Base-by-base conservation (phyloP, 306 rosid species). In the Fagus crenata region DNA sequence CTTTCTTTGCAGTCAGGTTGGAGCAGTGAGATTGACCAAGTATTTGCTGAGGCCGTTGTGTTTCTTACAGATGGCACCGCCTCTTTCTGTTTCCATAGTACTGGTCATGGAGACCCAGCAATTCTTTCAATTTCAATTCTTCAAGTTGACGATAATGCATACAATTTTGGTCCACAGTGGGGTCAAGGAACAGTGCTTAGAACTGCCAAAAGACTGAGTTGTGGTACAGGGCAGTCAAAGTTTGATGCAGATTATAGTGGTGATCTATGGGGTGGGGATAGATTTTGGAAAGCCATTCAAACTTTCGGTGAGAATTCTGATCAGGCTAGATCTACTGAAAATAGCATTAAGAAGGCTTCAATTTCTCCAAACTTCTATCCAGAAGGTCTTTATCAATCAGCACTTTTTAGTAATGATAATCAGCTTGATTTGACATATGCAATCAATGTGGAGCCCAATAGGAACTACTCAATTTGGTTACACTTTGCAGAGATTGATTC, bases 31-130 rank as follows among this genome's bases (percentile, higher is more conserved):
- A 97, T 92, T 77, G 99, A 95, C 77, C 89, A 88, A 78, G 81
- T 80, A 64, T 95, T 95, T 84, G 86, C 92, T 2, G 96, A 92
- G 81, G 90, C 95, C 49, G 87, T 69, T 36, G 87, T 91, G 53
- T 87, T 83, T 91, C 89, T 95, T 73, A 77, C 4, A 54, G 87
- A 92, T 77, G 86, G 89, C 71, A 84, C 96, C 40, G 92, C 85
- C 65, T 95, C 97, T 49, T 73, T 95, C 70, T 95, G 99, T 84
- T 95, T 95, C 49, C 99, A 95, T 80, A 89, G 97, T 82, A 95
- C 99, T 1, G 99, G 99, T 65, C 99, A 95, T 74, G 99, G 99
- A 65, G 99, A 92, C 87, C 99, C 99, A n/a, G 88, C 97, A 33
- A 85, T 95, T n/a, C 89, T 95, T 83, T 85, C 99, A 4, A 86